phyloP scores from a whole-genome alignment of 805 yeast genomes.

The Kodamaea neixiangensis region DNA sequence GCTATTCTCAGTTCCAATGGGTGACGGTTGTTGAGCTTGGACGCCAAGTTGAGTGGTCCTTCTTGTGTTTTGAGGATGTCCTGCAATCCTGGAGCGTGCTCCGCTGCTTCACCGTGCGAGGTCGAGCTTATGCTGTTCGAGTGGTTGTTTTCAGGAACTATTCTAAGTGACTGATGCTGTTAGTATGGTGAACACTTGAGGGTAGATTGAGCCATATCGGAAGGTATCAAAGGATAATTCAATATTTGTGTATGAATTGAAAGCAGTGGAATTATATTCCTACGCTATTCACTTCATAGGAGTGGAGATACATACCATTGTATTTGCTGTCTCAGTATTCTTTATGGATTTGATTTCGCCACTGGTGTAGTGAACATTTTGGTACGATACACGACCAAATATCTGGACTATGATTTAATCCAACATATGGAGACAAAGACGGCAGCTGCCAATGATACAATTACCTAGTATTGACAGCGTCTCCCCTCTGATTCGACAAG shows the following conservation, averaged over 20 bases:
- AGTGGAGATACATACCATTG: not conserved
- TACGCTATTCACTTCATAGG: not conserved
- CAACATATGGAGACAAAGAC: too few relatives aligned
- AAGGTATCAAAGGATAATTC: not conserved
- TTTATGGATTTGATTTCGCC: not conserved
- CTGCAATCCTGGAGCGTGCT: slow-evolving; percentile 68
- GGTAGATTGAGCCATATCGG: not conserved
- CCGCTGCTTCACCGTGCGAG: slow-evolving; percentile 55
- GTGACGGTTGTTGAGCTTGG: slow-evolving; percentile 74
- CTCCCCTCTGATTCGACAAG: too few relatives aligned
- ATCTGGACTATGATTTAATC: too few relatives aligned
- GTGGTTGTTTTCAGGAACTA: slow-evolving; percentile 55
- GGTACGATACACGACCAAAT: not conserved
- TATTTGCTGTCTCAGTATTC: not conserved
- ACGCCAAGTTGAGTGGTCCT: slow-evolving; percentile 61
- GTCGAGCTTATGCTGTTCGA: slow-evolving; percentile 51
- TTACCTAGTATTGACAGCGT: too few relatives aligned
- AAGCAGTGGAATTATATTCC: not conserved
- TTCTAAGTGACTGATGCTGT: slow-evolving; percentile 45
- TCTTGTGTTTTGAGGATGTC: slow-evolving; percentile 66
- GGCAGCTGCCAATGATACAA: too few relatives aligned
- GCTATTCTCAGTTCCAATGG: slow-evolving; percentile 78
- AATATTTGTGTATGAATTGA: not conserved
- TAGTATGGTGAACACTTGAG: slow-evolving; percentile 15
- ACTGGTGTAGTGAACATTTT: not conserved